Percentiles rank a stretch among this genome's conserved stretches.
These are phyloP conservation scores for Exophiala aquamarina DNA, from an alignment of 2,329 filamentous ascomycete genomes.

Conservation along the genomic window DNA sequence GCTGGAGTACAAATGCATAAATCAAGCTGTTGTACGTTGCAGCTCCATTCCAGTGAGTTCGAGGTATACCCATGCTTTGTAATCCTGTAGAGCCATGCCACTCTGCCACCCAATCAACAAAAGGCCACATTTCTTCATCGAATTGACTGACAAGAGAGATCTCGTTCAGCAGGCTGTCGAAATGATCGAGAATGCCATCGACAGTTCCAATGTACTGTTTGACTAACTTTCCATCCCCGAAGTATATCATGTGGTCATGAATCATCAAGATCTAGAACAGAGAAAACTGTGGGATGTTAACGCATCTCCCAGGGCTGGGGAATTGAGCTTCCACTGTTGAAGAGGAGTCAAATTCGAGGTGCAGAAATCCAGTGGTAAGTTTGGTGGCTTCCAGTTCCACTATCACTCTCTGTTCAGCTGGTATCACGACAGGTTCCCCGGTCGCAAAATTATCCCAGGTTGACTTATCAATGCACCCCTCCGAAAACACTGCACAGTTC, in stretches of 20 bases:
- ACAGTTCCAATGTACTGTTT: neutral
- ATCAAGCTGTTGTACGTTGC: constrained; percentile 43
- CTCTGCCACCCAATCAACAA: constrained; percentile 37
- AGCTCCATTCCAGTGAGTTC: neutral
- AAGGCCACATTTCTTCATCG: constrained; percentile 33
- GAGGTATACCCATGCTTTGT: neutral
- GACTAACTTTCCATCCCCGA: constrained; percentile 32
- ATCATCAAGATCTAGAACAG: constrained; percentile 37
- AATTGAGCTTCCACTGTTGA: constrained; percentile 31
- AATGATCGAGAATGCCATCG: constrained; percentile 5
- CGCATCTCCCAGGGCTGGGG: constrained; percentile 27
- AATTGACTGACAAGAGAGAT: constrained; percentile 17
- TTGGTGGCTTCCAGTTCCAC: neutral
- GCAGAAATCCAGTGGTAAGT: constrained; percentile 16
- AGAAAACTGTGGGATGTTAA: constrained; percentile 35
- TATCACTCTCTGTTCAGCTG: neutral
- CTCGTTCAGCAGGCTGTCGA: neutral
- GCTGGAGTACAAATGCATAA: constrained; percentile 38
- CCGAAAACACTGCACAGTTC: neutral
- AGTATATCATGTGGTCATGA: constrained; percentile 34
- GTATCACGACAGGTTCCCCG: neutral
- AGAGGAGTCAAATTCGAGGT: constrained; percentile 11
- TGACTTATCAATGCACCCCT: constrained; percentile 1
- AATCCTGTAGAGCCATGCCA: constrained; percentile 26
- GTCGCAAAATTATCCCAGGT: neutral